Base-by-base conservation (phyloP, 2,329 filamentous ascomycete genomes). In the Blumeriella jaapii region DNA sequence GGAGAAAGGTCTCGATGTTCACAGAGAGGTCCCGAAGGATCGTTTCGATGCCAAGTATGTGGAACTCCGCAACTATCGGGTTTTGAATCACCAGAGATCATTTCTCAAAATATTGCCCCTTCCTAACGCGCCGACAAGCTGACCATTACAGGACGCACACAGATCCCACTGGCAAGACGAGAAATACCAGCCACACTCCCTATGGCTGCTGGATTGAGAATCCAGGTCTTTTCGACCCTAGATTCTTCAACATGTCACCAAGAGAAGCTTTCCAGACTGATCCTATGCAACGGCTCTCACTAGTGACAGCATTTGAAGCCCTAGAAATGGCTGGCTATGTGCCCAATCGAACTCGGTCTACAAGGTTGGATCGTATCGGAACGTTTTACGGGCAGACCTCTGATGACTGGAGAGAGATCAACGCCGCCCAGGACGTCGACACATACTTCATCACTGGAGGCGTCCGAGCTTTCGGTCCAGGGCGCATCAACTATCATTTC, bases 221-320 rank as follows among this genome's bases (percentile, higher is more conserved):
- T 42, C 81, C 82, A 0, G 80, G 80, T 36, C 64, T 80, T 30
- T 89, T 89, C 51, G 82, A 89, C 49, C 77, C 80, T n/a, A 68
- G 78, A 1, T 87, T 89, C 61, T 89, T 89, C 69, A 85, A 85
- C 59, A 86, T 89, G 77, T 86, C 81, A 22, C 81, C 82, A 5
- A 73, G 80, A 48, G 82, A 89, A 59, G 83, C 83, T 17, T 71
- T 74, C 33, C 80, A 86, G 53, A 85, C 80, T 1, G 82, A 89
- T 54, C 83, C 83, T 0, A 84, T 84, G 70, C 82, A 85, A 55
- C 71, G 83, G 48, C 66, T 87, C 46, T 78, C 80, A 3, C 61
- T 91, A 14, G 72, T 78, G 6, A 85, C 82, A 2, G 81, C 81
- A 0, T 89, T 85, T 49, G 82, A 89, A 53, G 82, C 83, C 0